Evolutionary conservation across 2,329 filamentous ascomycete species (phyloP).

Genomic region (Claviceps arundinis): DNA sequence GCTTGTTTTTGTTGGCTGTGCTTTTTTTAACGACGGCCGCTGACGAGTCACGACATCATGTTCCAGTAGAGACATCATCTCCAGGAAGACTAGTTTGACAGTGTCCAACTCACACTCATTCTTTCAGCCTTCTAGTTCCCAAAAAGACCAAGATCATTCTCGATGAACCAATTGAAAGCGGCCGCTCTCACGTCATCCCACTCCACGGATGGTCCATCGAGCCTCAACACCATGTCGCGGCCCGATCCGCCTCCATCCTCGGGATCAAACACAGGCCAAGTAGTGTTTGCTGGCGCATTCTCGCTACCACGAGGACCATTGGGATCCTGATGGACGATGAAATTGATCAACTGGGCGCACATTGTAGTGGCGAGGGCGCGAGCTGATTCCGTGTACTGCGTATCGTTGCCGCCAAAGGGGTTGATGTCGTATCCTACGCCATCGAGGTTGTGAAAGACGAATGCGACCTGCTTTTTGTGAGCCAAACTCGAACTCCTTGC

Average conservation of each 20-base stretch:
- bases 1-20: too few species aligned
- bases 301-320: background rate
- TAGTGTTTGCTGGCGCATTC: background rate
- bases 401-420: background rate
- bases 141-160: background rate
- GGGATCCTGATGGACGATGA: background rate
- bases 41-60: too few species aligned
- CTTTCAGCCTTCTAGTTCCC: background rate
- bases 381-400: background rate
- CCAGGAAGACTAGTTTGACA: too few species aligned
- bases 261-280: background rate
- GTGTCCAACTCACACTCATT: too few species aligned
- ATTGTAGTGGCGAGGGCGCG: background rate
- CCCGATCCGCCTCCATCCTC: background rate
- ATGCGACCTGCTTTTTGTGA: background rate
- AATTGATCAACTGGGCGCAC: background rate
- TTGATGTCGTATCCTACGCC: background rate
- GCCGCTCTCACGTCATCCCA: background rate
- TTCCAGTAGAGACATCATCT: too few species aligned
- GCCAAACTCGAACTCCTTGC: too few species aligned
- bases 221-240: background rate
- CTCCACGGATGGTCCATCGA: background rate
- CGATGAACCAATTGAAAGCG: background rate
- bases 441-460: background rate
- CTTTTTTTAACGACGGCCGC: too few species aligned